A percentile compares a stretch with the other conserved stretches of the same genome.
Evolutionary conservation across 2,329 filamentous ascomycete genomes (phyloP).

Genomic region (Penicillium sp.): DNA sequence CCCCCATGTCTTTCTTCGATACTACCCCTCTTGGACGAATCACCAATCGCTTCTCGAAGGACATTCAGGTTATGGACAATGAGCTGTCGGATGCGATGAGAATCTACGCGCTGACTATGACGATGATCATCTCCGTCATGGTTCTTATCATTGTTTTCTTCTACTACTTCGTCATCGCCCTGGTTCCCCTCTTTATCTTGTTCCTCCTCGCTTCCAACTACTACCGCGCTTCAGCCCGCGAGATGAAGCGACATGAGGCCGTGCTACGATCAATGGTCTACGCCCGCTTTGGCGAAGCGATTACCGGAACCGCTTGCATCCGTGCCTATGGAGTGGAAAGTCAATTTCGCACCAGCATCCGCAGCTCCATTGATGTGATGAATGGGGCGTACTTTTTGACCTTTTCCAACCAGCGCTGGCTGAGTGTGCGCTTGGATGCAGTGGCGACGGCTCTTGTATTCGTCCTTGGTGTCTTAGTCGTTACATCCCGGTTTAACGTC

Average conservation of each 20-base stretch:
- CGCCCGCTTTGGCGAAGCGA: constrained; percentile 86
- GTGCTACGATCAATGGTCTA: constrained; percentile 87
- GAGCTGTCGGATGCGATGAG: constrained; percentile 84
- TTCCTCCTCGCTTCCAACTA: constrained; percentile 85
- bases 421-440: constrained; percentile 80
- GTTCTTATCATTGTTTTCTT: constrained; percentile 93
- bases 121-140: constrained; percentile 82
- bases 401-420: constrained; percentile 93
- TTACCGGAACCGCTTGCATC: constrained; percentile 77
- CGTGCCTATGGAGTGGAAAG: constrained; percentile 83
- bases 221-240: constrained; percentile 87
- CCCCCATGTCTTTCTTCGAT: constrained; percentile 90
- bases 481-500: constrained; percentile 86
- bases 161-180: constrained; percentile 78
- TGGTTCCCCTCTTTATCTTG: constrained; percentile 71
- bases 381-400: constrained; percentile 93
- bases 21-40: constrained; percentile 94
- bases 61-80: constrained; percentile 97
- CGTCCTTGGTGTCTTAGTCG: constrained; percentile 84
- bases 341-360: constrained; percentile 72
- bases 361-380: constrained; percentile 83
- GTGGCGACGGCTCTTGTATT: constrained; percentile 87
- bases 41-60: constrained; percentile 93
- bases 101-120: constrained; percentile 87
- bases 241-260: constrained; percentile 92